Evolutionary conservation across 495 filamentous ascomycete species (phyloP), one percentile per base, ranked within the genome.

Genomic region (Penicillium nucicola): DNA sequence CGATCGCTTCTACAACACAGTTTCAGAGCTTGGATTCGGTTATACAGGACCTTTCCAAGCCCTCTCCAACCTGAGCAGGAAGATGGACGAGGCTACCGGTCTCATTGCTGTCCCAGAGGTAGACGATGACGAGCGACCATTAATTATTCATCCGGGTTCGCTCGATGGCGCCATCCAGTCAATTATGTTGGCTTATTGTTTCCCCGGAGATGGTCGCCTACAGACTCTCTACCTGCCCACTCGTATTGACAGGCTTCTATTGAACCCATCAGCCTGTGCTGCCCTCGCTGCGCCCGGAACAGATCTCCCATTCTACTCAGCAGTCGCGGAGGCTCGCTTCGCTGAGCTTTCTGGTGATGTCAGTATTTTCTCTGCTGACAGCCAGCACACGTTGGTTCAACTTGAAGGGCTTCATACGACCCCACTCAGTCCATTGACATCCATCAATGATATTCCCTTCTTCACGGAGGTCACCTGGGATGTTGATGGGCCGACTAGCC

Each of bases 101-200:
- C 42, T 38, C 6, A 62, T 67, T 19, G 47, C 56, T 7, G 51
- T 60, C 5, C 53, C 60, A 17, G 17, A 14, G 0, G 15, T 11
- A 1, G 50, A 42, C 4, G 42, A 46, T 5, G 17, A n/a, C 9
- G 53, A 45, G 15, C 23, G 32, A 19, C 22, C 47, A 2, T 37
- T 52, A 40, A 45, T 53, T 1, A 42, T 76, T 13, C 75, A 76
- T 37, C 76, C 76, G 1, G 63, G 61, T 1, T 55, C 60, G 13
- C 45, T 79, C 2, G 76, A 79, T 55, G 57, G 48, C 6, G 71
- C 67, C 1, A 58, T 79, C 13, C 75, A 77, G 35, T 60, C 69
- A 1, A 58, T 70, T n/a, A 62, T 77, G 46, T 41, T 70, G 0
- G 72, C 75, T 0, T 72, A 65, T 48, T 65, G 54, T 18, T 68